Percentiles rank a stretch among this genome's conserved stretches.
Evolutionary conservation across 371 early-diverging fungal species (phyloP).

Genomic region (Mucor piriformis): DNA sequence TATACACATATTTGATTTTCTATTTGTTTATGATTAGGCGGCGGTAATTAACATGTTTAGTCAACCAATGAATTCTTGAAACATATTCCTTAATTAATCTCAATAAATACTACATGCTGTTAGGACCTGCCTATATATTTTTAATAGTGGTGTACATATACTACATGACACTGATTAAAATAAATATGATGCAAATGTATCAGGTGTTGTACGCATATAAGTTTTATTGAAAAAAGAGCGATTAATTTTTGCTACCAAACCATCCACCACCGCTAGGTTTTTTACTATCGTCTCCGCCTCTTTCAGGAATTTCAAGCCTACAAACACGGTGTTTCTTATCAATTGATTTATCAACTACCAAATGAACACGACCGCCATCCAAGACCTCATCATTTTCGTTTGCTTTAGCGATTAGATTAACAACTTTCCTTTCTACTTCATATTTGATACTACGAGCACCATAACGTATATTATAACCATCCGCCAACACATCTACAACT

Average conservation of each 20-base stretch:
- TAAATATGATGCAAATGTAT: too few relatives aligned
- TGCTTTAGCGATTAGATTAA: conserved; percentile 61
- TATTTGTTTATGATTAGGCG: too few relatives aligned
- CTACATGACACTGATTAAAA: too few relatives aligned
- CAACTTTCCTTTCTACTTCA: conserved; percentile 60
- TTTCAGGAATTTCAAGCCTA: conserved; percentile 45
- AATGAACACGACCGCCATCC: conserved; percentile 51
- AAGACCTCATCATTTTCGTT: conserved; percentile 61
- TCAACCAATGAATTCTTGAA: too few relatives aligned
- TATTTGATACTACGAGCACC: conserved; percentile 68
- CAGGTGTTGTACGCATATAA: too few relatives aligned
- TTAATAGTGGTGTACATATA: too few relatives aligned
- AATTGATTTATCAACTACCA: conserved; percentile 40
- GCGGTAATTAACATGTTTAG: too few relatives aligned
- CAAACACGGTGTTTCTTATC: conserved; percentile 37
- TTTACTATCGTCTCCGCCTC: conserved; percentile 39
- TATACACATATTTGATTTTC: too few relatives aligned
- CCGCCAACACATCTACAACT: conserved; percentile 51
- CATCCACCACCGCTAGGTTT: conserved; percentile 37
- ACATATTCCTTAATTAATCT: too few relatives aligned
- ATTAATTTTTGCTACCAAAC: conserved; percentile 31
- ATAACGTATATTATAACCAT: conserved; percentile 62
- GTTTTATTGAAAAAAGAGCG: too few relatives aligned
- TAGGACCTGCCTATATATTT: too few relatives aligned
- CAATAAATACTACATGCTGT: too few relatives aligned